Evolutionary conservation across 768 basidiomycete species (phyloP).

Genomic region (Rhodotorula graminis): DNA sequence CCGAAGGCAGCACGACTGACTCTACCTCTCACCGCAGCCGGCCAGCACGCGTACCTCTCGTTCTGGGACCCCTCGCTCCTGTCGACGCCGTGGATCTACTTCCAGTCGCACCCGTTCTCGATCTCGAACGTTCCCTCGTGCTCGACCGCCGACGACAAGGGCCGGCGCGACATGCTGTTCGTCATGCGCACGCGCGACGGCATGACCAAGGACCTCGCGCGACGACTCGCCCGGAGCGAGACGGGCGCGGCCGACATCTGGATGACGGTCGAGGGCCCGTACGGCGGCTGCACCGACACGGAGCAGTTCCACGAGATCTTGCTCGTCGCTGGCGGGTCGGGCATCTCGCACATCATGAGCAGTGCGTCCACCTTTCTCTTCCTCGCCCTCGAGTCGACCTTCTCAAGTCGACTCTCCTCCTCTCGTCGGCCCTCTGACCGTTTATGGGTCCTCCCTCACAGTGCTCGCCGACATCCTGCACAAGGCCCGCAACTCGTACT

Average conservation of each 20-base stretch:
- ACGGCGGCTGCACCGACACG: constrained; percentile 14
- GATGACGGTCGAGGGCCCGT: constrained; percentile 17
- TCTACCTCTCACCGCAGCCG: not conserved
- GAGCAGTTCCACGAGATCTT: constrained; percentile 32
- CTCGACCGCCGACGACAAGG: constrained; percentile 12
- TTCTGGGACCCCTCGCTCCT: constrained; percentile 25
- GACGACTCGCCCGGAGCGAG: not conserved
- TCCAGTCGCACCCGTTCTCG: constrained; percentile 34
- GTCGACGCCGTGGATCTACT: constrained; percentile 14
- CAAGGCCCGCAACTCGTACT: constrained; percentile 16
- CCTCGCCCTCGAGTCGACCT: not conserved
- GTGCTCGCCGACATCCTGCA: constrained; percentile 24
- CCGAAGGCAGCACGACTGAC: not conserved
- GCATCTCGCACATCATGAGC: constrained; percentile 30
- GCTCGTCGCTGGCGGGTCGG: constrained; percentile 31
- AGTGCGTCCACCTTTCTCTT: constrained; percentile 1
- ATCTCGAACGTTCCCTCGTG: constrained; percentile 35
- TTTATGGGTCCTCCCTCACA: not conserved
- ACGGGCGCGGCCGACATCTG: constrained; percentile 13
- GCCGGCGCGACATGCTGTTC: constrained; percentile 34
- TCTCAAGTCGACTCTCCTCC: not conserved
- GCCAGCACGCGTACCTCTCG: constrained; percentile 22
- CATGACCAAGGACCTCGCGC: constrained; percentile 29
- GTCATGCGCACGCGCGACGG: constrained; percentile 35
- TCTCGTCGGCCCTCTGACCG: no score